Evolutionary conservation across 345 rosid species (phyloP).

Genomic region (Eucalyptus sp.): DNA sequence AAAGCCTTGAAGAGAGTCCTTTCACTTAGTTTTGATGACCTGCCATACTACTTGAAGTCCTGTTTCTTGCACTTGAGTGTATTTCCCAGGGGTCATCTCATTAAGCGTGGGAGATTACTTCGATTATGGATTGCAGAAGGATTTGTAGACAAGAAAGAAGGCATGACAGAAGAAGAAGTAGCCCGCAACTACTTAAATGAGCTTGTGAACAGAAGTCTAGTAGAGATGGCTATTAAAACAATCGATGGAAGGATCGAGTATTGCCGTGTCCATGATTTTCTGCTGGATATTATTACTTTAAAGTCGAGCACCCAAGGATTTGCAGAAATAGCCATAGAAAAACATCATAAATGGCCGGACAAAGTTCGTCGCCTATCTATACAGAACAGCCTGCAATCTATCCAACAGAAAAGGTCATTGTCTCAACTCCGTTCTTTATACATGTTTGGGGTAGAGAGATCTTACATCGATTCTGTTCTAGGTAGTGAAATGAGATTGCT

Average conservation of each 20-base stretch:
- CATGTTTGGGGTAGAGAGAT: slow-evolving; percentile 12
- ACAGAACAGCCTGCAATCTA: slow-evolving; percentile 2
- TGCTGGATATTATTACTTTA: not conserved
- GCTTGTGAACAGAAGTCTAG: slow-evolving; percentile 23
- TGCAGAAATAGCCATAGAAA: slow-evolving; percentile 4
- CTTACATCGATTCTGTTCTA: not conserved
- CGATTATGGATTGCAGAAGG: slow-evolving; percentile 37
- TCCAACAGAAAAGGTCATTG: not conserved
- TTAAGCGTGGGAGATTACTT: slow-evolving; percentile 8
- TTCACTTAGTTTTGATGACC: slow-evolving; percentile 28
- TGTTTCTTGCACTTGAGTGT: slow-evolving; percentile 30
- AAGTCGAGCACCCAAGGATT: slow-evolving; percentile 27
- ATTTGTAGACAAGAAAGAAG: slow-evolving; percentile 21
- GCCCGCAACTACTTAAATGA: slow-evolving; percentile 20
- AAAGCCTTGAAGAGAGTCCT: slow-evolving; percentile 13
- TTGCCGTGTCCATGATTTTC: no score
- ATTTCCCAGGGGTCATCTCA: slow-evolving; percentile 17
- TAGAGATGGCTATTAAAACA: slow-evolving; percentile 6
- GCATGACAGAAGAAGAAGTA: slow-evolving; percentile 27
- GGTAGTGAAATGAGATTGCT: slow-evolving; percentile 8
- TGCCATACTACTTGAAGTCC: slow-evolving; percentile 28
- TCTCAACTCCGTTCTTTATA: slow-evolving; percentile 24
- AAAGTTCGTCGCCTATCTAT: slow-evolving; percentile 31
- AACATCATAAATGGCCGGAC: not conserved
- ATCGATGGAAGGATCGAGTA: slow-evolving; percentile 1